A percentile compares a stretch with the other conserved stretches of the same genome.
These are phyloP conservation scores for Phlebiopsis flavidoalba DNA, from an alignment of 768 basidiomycete species.

Conservation along the genomic window DNA sequence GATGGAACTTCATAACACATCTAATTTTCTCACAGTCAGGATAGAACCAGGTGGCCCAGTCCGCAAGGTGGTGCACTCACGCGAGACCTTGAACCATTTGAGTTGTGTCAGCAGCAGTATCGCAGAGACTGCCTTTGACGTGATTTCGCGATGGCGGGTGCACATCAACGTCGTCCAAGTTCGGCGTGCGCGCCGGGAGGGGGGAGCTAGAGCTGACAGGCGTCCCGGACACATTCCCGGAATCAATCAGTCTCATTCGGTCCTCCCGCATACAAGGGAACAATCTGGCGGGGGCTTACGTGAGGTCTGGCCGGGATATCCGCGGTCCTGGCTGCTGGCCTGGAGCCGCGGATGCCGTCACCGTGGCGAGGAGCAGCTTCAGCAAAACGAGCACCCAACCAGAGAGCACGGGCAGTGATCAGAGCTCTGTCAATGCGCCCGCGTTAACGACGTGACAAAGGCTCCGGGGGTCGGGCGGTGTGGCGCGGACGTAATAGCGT, in stretches of 20 bases:
- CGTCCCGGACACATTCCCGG: not conserved
- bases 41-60: too few relatives aligned
- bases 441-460: not conserved
- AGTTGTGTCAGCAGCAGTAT: constrained; percentile 83
- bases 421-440: constrained; percentile 49
- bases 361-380: constrained; percentile 88
- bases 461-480: not conserved
- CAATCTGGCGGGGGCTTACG: constrained; percentile 38
- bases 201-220: constrained; percentile 52
- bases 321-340: constrained; percentile 61
- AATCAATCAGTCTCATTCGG: not conserved
- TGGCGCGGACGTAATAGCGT: constrained; percentile 47
- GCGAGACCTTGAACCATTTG: constrained; percentile 99
- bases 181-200: constrained; percentile 51
- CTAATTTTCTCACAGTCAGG: constrained; percentile 33
- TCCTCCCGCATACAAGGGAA: too few relatives aligned
- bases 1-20: constrained; percentile 98
- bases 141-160: constrained; percentile 95
- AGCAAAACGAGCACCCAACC: constrained; percentile 91
- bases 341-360: constrained; percentile 70
- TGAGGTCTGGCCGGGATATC: constrained; percentile 66
- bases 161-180: constrained; percentile 88
- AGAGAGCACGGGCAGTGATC: constrained; percentile 78
- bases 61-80: constrained; percentile 42
- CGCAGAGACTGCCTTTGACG: constrained; percentile 94